phyloP scores from a whole-genome alignment of 116 monocot species.

The Zostera marina region DNA sequence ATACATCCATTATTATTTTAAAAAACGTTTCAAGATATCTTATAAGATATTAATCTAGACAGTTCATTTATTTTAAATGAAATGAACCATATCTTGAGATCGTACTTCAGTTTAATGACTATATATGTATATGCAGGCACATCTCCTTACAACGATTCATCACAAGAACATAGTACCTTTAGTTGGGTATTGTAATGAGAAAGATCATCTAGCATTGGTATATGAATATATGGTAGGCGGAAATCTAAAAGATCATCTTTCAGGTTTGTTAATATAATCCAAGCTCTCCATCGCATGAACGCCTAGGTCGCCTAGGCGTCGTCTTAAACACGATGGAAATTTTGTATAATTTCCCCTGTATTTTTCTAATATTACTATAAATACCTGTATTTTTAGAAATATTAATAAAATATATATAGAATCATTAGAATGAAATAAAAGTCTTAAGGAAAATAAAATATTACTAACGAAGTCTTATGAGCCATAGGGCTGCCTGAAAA shows the following conservation, averaged over 20 bases:
- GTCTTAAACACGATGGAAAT: too few relatives aligned
- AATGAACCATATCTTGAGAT: too few relatives aligned
- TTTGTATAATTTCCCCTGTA: too few relatives aligned
- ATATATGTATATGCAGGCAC: conserved; percentile 12
- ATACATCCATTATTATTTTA: neutral
- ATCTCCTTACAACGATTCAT: conserved; percentile 31
- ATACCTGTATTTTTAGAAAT: neutral
- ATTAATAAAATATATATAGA: neutral
- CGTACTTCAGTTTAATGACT: neutral
- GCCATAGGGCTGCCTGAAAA: too few relatives aligned
- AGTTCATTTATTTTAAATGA: too few relatives aligned
- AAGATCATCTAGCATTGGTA: conserved; percentile 9
- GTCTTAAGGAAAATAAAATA: too few relatives aligned
- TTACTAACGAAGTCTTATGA: too few relatives aligned
- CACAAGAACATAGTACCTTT: conserved; percentile 39
- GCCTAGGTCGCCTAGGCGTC: too few relatives aligned
- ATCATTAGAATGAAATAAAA: too few relatives aligned
- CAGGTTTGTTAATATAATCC: conserved; percentile 26
- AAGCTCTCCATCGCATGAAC: neutral
- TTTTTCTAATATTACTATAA: too few relatives aligned
- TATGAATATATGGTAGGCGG: conserved; percentile 39
- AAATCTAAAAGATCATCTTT: conserved; percentile 23
- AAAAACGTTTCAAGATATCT: neutral
- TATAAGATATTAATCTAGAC: too few relatives aligned
- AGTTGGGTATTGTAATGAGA: conserved; percentile 48